Evolutionary conservation across 2,329 filamentous ascomycete species (phyloP).

Genomic region (Scytalidium sp.): DNA sequence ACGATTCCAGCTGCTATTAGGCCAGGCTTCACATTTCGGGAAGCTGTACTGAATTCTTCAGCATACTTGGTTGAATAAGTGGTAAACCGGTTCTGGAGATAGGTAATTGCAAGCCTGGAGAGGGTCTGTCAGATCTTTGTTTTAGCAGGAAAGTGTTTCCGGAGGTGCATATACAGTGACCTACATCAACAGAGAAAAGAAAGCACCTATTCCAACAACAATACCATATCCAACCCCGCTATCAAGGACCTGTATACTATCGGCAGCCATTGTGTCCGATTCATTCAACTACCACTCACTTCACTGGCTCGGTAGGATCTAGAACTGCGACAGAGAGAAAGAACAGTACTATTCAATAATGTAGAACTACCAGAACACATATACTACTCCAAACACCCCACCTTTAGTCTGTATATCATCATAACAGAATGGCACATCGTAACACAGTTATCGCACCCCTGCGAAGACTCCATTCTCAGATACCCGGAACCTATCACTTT

Average conservation of each 20-base stretch:
- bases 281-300: background rate
- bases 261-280: background rate
- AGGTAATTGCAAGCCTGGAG: slow-evolving; percentile 31
- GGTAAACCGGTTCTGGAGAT: slow-evolving; percentile 37
- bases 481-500: background rate
- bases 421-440: background rate
- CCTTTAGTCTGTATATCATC: background rate
- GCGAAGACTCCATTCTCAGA: background rate
- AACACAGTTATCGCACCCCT: background rate
- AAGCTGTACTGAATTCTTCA: slow-evolving; percentile 27
- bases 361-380: background rate
- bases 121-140: background rate
- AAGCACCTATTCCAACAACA: slow-evolving; percentile 45
- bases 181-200: slow-evolving; percentile 40
- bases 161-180: background rate
- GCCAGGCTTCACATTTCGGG: slow-evolving; percentile 13
- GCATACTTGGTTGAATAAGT: slow-evolving; percentile 37
- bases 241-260: slow-evolving; percentile 18
- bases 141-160: background rate
- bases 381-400: background rate
- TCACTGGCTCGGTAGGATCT: background rate
- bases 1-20: slow-evolving; percentile 27
- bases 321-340: background rate
- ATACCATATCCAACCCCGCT: slow-evolving; percentile 45
- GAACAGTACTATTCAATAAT: background rate